Evolutionary conservation across 2,329 filamentous ascomycete genomes (phyloP).

Genomic region (Hypoxylon sp.): DNA sequence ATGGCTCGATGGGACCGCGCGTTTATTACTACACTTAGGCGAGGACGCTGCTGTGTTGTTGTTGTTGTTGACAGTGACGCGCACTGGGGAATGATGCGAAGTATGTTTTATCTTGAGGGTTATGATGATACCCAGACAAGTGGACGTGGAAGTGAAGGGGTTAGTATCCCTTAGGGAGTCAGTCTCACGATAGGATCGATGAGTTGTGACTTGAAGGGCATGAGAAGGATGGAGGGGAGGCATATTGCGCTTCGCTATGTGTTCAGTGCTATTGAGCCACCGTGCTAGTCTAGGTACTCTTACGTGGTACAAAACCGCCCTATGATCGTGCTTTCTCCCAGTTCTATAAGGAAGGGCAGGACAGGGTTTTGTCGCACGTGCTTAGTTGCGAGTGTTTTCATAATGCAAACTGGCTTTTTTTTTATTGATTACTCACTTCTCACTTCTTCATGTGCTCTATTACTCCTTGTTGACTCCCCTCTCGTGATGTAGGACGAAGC

Average conservation of each 20-base stretch:
- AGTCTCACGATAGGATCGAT: too few relatives aligned
- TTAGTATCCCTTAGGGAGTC: too few relatives aligned
- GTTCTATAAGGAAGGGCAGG: neutral
- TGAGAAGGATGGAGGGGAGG: too few relatives aligned
- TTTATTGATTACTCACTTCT: neutral
- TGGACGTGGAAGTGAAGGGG: too few relatives aligned
- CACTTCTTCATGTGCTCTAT: neutral
- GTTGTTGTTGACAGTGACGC: neutral
- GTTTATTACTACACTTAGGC: constrained; percentile 27
- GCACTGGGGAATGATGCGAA: neutral
- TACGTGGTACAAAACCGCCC: neutral
- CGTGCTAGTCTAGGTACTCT: neutral
- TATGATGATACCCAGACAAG: too few relatives aligned
- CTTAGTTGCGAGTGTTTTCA: neutral
- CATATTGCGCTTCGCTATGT: too few relatives aligned
- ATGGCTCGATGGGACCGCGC: constrained; percentile 21
- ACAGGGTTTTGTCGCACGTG: neutral
- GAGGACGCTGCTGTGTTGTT: neutral
- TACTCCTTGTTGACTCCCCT: neutral
- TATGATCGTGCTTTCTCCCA: neutral
- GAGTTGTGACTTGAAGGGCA: too few relatives aligned
- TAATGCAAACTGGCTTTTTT: neutral
- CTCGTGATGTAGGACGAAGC: neutral
- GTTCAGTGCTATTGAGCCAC: neutral
- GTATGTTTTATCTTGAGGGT: neutral